phyloP scores from a whole-genome alignment of 139 green algal genomes.

The Nannochloris sp. region DNA sequence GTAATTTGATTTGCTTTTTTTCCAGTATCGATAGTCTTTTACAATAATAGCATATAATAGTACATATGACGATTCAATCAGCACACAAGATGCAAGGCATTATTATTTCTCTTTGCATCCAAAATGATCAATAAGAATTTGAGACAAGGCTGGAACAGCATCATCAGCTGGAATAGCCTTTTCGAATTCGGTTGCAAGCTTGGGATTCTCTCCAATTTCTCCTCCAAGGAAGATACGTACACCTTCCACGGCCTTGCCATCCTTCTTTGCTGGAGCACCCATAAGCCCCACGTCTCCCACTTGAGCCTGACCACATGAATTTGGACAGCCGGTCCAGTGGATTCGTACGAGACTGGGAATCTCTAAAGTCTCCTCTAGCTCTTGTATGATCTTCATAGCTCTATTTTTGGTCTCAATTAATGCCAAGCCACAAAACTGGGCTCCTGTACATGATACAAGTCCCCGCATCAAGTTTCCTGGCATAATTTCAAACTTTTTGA shows the following conservation, averaged over 20 bases:
- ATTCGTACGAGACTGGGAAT: conserved; percentile 76
- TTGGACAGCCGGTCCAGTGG: conserved; percentile 97
- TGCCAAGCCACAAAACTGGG: conserved; percentile 92
- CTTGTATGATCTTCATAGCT: conserved; percentile 57
- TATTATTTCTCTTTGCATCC: conserved; percentile 40
- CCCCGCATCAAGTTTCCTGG: conserved; percentile 32
- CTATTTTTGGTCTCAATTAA: conserved; percentile 93
- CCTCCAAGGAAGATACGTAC: conserved; percentile 85
- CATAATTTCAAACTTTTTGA: conserved; percentile 55
- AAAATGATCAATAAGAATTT: conserved; percentile 76
- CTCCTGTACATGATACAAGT: conserved; percentile 81
- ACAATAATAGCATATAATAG: too few species aligned
- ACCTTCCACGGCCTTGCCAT: conserved; percentile 83
- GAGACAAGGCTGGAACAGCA: conserved; percentile 61
- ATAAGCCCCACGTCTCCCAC: conserved; percentile 93
- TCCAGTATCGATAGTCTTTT: too few species aligned
- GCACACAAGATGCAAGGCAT: background rate
- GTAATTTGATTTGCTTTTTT: background rate
- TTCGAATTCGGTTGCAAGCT: conserved; percentile 63
- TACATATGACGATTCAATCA: too few species aligned
- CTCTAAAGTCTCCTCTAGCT: conserved; percentile 80
- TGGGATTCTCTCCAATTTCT: conserved; percentile 42
- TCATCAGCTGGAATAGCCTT: conserved; percentile 49
- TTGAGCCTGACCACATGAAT: conserved; percentile 83
- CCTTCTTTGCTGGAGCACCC: conserved; percentile 74